A percentile compares a stretch with the other conserved stretches of the same genome.
Evolutionary conservation across 352 stramenopile genomes (phyloP).

Genomic region (Phytopythium aichiense): DNA sequence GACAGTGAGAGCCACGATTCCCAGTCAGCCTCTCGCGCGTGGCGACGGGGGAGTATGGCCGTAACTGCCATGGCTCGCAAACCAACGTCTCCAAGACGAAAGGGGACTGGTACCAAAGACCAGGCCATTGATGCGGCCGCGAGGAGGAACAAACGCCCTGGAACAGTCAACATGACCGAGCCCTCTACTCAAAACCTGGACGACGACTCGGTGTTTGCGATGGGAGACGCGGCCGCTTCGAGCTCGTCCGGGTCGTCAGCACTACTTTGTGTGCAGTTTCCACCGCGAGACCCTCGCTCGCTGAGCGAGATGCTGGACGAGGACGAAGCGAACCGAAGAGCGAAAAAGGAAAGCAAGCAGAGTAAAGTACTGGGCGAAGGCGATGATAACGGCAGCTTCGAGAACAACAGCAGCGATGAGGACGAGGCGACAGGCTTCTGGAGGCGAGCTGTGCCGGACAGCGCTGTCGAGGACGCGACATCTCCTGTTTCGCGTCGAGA

Average conservation of each 20-base stretch:
- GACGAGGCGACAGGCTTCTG: conserved; percentile 57
- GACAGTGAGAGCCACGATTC: neutral
- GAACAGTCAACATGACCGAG: neutral
- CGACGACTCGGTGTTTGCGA: neutral
- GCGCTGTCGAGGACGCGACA: conserved; percentile 32
- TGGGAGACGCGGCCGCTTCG: neutral
- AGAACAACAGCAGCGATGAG: conserved; percentile 8
- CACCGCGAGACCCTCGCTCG: conserved; percentile 16
- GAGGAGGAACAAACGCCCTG: neutral
- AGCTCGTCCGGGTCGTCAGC: neutral
- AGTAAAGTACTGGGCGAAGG: neutral
- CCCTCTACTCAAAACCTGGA: neutral
- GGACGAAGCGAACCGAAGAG: conserved; percentile 17
- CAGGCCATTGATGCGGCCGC: too few relatives aligned
- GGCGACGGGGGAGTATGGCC: conserved; percentile 11
- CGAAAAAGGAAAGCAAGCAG: neutral
- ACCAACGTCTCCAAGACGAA: neutral
- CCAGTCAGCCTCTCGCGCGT: neutral
- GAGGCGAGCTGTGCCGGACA: conserved; percentile 33
- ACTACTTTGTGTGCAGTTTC: conserved; percentile 22
- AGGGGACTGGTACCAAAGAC: conserved; percentile 7
- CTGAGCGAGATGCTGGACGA: conserved; percentile 25
- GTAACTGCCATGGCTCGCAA: conserved; percentile 22
- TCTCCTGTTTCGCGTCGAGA: conserved; percentile 30
- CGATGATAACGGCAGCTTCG: neutral